Base-by-base conservation (phyloP, 2,329 filamentous ascomycete species). In the Stylonectria norvegica region DNA sequence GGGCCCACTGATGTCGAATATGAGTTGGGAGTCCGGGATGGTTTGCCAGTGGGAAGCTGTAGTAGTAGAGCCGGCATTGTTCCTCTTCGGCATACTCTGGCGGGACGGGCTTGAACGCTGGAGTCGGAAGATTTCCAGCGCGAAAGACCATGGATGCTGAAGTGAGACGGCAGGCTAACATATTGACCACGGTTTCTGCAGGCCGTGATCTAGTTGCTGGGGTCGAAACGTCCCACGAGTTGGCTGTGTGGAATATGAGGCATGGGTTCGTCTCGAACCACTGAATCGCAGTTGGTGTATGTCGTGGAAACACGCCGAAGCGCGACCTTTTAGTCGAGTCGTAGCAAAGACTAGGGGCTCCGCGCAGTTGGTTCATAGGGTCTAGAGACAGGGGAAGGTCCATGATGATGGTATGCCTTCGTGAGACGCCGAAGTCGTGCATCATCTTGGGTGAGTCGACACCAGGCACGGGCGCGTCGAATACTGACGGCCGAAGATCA, bases 381-480 rank as follows among this genome's bases (percentile, higher is more conserved):
- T 85, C 76, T 1, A 87, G 65, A 0, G 76, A 78, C 0, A 87
- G 66, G 0, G 84, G 84, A 8, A 86, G 67, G 52, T 88, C 83
- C 63, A 87, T 73, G 40, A 87, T 84, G 25, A 86, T 64, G 0
- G 82, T 85, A 52, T 85, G 73, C 5, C 56, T 60, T 5, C 64
- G 69, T 2, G 82, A 84, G 2, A 83, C 82, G 11, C 83, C 83
- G 60, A 86, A 87, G 57, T 87, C 83, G 55, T 87, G 84, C 81
- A 87, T 87, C 74, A 87, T 83, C 56, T 83, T 85, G 2, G 81
- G 77, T 1, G 76, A 76, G 4, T 68, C 66, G 18, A 86, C 69
- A 0, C 82, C 81, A 0, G 80, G 75, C 0, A 87, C 70, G 0
- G 79, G 67, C 17, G 60, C 50, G 4, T 52, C 30, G 15, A 32